These are phyloP conservation scores for Heimioporus punctisporus DNA, from an alignment of 1,284 basidiomycete genomes.

Conservation along the genomic window DNA sequence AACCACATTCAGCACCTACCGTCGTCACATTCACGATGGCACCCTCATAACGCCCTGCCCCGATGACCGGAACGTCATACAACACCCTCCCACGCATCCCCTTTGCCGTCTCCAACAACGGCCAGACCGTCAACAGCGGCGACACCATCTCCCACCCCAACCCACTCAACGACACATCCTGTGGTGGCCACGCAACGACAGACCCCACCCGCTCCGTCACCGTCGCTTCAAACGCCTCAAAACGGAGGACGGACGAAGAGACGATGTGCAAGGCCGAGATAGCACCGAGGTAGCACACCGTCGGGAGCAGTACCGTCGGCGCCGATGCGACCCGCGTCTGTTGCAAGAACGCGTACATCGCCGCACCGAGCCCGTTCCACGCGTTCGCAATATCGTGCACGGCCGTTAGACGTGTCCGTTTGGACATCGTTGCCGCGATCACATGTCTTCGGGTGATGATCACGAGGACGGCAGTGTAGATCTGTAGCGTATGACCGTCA, in stretches of 20 bases:
- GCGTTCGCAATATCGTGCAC: slow-evolving; percentile 1
- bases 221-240: slow-evolving; percentile 10
- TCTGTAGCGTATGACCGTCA: too few relatives aligned
- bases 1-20: slow-evolving; percentile 13
- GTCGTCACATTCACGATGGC: slow-evolving; percentile 13
- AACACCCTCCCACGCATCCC: slow-evolving; percentile 10
- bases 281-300: slow-evolving; percentile 8
- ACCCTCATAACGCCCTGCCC: neutral
- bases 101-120: slow-evolving; percentile 2
- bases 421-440: neutral
- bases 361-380: slow-evolving; percentile 23
- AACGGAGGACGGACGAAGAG: slow-evolving; percentile 22
- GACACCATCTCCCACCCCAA: slow-evolving; percentile 5
- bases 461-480: slow-evolving; percentile 14
- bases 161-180: neutral
- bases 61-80: slow-evolving; percentile 11
- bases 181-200: slow-evolving; percentile 4
- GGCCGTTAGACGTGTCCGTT: slow-evolving; percentile 12
- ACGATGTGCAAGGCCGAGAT: slow-evolving; percentile 17
- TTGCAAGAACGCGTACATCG: slow-evolving; percentile 13
- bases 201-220: neutral
- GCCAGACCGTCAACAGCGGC: neutral
- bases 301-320: neutral
- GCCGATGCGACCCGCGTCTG: slow-evolving; percentile 11
- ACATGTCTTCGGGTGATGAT: slow-evolving; percentile 7